phyloP scores from a whole-genome alignment of 2,329 filamentous ascomycete species.

The Penicillium sp. region DNA sequence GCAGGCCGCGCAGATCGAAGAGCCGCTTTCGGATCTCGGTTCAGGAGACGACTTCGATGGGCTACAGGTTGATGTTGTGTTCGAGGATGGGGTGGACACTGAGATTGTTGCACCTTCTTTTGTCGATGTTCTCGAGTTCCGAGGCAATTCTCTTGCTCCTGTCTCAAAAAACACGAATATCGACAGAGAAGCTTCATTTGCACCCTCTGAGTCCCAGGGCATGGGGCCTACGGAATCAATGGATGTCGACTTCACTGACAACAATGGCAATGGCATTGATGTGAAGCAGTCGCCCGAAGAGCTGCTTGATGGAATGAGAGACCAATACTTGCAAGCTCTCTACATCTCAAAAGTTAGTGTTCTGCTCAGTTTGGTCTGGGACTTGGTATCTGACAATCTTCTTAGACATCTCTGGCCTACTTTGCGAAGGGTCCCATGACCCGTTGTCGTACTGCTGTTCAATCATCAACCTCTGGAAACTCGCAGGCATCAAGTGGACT shows the following conservation, averaged over 20 bases:
- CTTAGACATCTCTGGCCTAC: slow-evolving; percentile 50
- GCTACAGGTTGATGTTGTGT: slow-evolving; percentile 32
- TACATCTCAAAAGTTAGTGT: slow-evolving; percentile 44
- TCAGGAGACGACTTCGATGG: slow-evolving; percentile 22
- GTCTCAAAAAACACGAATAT: background rate
- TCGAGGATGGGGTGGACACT: slow-evolving; percentile 19
- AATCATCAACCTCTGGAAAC: slow-evolving; percentile 26
- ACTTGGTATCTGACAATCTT: slow-evolving; percentile 11
- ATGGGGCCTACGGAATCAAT: slow-evolving; percentile 1
- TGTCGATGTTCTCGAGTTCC: slow-evolving; percentile 20
- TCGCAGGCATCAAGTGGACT: slow-evolving; percentile 28
- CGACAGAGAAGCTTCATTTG: slow-evolving; percentile 2
- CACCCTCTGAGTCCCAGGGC: slow-evolving; percentile 18
- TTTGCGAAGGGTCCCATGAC: slow-evolving; percentile 53
- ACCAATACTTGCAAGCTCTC: slow-evolving; percentile 45
- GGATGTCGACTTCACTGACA: slow-evolving; percentile 13
- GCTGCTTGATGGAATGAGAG: slow-evolving; percentile 36
- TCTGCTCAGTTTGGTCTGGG: background rate
- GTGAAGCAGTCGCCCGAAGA: slow-evolving; percentile 34
- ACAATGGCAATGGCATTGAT: slow-evolving; percentile 14
- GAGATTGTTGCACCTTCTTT: slow-evolving; percentile 14
- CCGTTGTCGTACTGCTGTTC: slow-evolving; percentile 44
- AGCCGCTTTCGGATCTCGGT: slow-evolving; percentile 22
- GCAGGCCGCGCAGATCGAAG: slow-evolving; percentile 34
- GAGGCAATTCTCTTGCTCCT: slow-evolving; percentile 15